Percentiles rank a stretch among this genome's conserved stretches.
phyloP scores from a whole-genome alignment of 169 alveolate species.

The Perkinsus marinus region DNA sequence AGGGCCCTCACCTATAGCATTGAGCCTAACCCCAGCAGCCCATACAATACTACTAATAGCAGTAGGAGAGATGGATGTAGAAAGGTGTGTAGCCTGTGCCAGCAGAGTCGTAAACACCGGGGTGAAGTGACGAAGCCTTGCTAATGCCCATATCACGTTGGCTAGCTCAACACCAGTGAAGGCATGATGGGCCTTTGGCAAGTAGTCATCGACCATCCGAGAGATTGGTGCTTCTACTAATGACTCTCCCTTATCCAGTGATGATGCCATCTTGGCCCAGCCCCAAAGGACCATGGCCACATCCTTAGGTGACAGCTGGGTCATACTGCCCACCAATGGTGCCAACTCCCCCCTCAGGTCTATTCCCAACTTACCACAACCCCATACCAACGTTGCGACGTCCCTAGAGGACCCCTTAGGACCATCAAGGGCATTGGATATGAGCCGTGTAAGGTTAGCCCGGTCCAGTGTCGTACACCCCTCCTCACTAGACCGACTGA shows the following conservation, averaged over 20 bases:
- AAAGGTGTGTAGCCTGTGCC: background rate
- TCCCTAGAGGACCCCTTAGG: background rate
- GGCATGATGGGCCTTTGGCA: background rate
- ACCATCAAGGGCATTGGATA: background rate
- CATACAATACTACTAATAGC: background rate
- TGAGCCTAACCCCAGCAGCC: background rate
- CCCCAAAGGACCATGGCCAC: background rate
- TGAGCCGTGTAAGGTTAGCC: background rate
- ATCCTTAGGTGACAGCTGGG: background rate
- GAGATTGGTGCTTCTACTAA: background rate
- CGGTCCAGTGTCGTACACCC: background rate
- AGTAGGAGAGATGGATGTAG: background rate
- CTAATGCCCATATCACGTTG: background rate
- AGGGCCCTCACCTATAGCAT: background rate
- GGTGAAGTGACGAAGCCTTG: background rate
- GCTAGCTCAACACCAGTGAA: background rate
- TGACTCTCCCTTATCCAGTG: too few species aligned
- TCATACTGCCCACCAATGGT: background rate
- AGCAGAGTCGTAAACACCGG: background rate
- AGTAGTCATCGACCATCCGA: background rate
- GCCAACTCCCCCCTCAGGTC: background rate
- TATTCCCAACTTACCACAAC: background rate
- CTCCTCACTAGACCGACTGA: background rate
- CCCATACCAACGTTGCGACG: background rate
- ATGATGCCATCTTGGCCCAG: background rate